Conservation (phyloP, 2,329 filamentous ascomycete genomes). For the Phaeosphaeriaceae sp. region DNA sequence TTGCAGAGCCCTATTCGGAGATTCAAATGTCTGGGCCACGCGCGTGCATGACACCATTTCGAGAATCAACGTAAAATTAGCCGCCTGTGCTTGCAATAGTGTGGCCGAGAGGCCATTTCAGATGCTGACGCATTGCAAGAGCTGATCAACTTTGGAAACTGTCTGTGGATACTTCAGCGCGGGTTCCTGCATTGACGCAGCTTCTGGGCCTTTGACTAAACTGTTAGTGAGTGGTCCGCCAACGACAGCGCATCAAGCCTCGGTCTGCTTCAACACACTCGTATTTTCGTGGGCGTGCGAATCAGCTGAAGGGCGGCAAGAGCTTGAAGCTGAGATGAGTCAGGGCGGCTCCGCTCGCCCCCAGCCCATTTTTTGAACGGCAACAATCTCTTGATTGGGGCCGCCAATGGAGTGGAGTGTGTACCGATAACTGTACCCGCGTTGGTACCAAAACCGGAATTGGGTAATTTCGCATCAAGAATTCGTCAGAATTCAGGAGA, state of each 20-base stretch:
- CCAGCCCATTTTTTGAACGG: constrained; percentile 6
- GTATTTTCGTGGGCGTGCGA: neutral
- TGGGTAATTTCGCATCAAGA: constrained; percentile 24
- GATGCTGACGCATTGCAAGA: neutral
- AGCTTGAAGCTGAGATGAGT: constrained; percentile 6
- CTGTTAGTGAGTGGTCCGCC: constrained; percentile 9
- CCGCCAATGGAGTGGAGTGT: neutral
- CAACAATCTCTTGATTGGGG: neutral
- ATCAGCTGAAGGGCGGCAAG: constrained; percentile 4
- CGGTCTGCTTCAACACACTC: neutral
- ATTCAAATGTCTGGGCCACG: neutral
- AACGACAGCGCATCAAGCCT: constrained; percentile 8
- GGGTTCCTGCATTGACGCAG: constrained; percentile 34
- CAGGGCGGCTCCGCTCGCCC: constrained; percentile 4
- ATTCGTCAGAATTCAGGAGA: constrained; percentile 6
- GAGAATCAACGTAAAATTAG: constrained; percentile 19
- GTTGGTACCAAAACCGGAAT: constrained; percentile 1
- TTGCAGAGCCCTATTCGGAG: neutral
- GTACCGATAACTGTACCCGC: neutral
- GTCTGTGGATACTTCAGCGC: constrained; percentile 11
- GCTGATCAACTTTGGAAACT: neutral
- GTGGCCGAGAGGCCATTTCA: no score
- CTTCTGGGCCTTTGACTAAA: constrained; percentile 27
- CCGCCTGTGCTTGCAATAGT: constrained; percentile 10
- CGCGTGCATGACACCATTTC: constrained; percentile 1